Evolutionary conservation across 73 alveolate species (phyloP), one percentile per base, ranked within the genome.

Genomic region (Paramecium sonneborni): DNA sequence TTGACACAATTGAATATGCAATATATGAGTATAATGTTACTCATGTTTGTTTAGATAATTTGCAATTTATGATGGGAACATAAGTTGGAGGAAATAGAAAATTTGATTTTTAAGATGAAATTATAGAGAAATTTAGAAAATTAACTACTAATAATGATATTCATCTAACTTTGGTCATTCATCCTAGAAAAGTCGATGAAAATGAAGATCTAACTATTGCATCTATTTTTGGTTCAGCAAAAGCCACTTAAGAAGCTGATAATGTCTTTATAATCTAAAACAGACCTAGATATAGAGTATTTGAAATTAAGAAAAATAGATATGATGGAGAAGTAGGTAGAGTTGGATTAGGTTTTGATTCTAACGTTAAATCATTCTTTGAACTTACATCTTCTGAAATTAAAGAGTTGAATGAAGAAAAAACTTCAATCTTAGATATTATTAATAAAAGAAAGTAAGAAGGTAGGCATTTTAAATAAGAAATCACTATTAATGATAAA

Each of bases 161-260:
- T 0, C 99, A 97, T 84, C 46, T 96, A 55, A 93, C 97, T 10
- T 85, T 96, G 18, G 98, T 97, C 23, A 93, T 97, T 86, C 99
- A 97, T 94, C 99, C 99, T 12, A 95, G 95, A 93, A 97, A 97
- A 90, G 98, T 94, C 6, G 99, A 97, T 76, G 99, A 97, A 55
- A 97, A 94, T 38, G 95, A 93, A 43, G 97, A 95, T 41, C 82
- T 97, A 21, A 94, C 91, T 18, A 93, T 95, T 39, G 94, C 97
- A 34, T 92, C 97, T 0, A 95, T 97, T 6, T 97, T 96, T 88
- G 99, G 99, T 24, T 85, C 98, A 37, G 98, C 98, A 0, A 97
- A 97, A 85, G 95, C 97, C 0, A 95, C 98, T 6, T 93, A 97
- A 85, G 99, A 97, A 79, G 98, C 99, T 20, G 99, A 97, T 57